Evolutionary conservation across 2,329 filamentous ascomycete genomes (phyloP).

Genomic region (Sordariomycetes sp.): DNA sequence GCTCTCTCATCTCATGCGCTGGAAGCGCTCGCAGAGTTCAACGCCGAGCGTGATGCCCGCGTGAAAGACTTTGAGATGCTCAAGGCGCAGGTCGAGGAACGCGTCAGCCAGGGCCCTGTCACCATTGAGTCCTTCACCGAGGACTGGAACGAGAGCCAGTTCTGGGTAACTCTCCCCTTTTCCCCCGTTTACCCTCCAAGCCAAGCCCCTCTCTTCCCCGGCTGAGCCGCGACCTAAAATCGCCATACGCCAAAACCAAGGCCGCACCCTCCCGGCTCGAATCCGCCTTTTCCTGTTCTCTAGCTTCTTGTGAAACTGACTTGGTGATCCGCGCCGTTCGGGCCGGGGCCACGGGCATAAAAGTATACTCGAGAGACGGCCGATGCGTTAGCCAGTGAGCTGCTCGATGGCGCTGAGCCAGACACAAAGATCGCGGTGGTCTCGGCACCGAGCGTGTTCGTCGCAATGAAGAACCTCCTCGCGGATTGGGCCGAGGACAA

Average conservation of each 20-base stretch:
- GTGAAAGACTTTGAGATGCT: conserved; percentile 59
- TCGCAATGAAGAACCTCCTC: conserved; percentile 62
- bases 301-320: background rate
- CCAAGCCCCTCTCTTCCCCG: background rate
- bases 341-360: background rate
- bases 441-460: conserved; percentile 67
- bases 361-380: conserved; percentile 68
- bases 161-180: conserved; percentile 49
- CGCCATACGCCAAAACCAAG: background rate
- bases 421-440: conserved; percentile 56
- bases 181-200: background rate
- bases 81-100: conserved; percentile 48
- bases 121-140: conserved; percentile 65
- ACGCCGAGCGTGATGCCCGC: conserved; percentile 58
- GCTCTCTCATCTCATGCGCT: conserved; percentile 57
- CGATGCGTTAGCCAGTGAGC: conserved; percentile 46
- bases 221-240: background rate
- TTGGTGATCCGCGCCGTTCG: background rate
- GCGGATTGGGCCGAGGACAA: conserved; percentile 12
- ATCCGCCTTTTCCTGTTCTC: background rate
- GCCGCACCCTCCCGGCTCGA: background rate
- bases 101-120: conserved; percentile 16
- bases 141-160: conserved; percentile 77
- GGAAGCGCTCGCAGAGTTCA: conserved; percentile 62
- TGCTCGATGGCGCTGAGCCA: conserved; percentile 49